Base-by-base conservation (phyloP, 176 grass and related monocot genomes). In the Coix lacrymajobi region DNA sequence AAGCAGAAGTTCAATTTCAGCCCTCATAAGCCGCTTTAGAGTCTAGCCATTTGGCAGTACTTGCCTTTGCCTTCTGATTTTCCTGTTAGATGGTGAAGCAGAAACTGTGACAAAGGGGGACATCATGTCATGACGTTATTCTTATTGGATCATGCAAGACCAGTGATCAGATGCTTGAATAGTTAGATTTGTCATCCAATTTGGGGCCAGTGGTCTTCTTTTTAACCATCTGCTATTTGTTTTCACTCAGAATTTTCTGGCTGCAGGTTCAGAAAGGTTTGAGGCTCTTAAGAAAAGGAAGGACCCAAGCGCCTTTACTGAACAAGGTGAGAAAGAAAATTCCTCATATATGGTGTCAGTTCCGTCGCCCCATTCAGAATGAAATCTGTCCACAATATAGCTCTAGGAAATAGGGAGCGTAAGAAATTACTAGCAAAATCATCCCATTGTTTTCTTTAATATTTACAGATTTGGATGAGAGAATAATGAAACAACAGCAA, bases 401-500 rank as follows among this genome's bases (percentile, higher is more conserved):
- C 9, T 24, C 22, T 9, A 34, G 56, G 62, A 1, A 62, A 26
- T 39, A 73, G 24, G 16, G 28, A 81, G 4, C 62, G 38, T n/a
- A 48, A 4, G 5, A 56, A 30, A 14, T 66, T 57, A 9, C 31
- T 68, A 32, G 8, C 60, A 37, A 75, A 83, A 62, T 71, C 41
- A 44, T 19, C 2, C 13, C 44, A 11, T 75, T 49, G 41, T 0
- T 46, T n/a, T 49, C 26, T 84, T 28, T 8, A 28, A 51, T 52
- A 1, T 28, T 81, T 80, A 78, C 68, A 98, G 96, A 98, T 85
- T 96, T 98, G 62, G 93, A 98, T 49, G 96, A 98, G 76, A 95
- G 96, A 73, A 98, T 98, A 90, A 73, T 89, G 66, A 98, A 98
- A 88, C 96, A 92, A 4, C 93, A 96, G 80, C 85, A 99, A 88